Evolutionary conservation across 169 alveolate species (phyloP), one percentile per base, ranked within the genome.

Genomic region (Amoebophrya sp.): DNA sequence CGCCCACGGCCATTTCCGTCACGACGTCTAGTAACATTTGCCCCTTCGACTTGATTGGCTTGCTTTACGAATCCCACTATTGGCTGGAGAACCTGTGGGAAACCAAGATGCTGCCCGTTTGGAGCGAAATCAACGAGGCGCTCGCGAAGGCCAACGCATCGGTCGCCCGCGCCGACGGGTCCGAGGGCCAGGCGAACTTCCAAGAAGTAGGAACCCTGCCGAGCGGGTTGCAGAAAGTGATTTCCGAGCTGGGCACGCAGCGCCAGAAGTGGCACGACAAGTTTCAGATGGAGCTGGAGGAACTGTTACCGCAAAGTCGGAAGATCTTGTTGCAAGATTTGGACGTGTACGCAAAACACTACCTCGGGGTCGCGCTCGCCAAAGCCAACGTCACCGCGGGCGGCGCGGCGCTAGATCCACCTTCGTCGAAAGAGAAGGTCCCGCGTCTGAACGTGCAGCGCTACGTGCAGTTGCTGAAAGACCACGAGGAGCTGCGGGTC

Each of bases 191-290:
- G 7, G 83, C 83, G 7, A n/a, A n/a, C 29, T 41, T 41, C 54
- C 54, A 41, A 41, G 54, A 41, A 41, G 54, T 12, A 12, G 83
- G 83, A 7, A n/a, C 35, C 35, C 83, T 66, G 83, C 83, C 83
- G 29, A 12, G 35, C 10, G 83, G 83, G 38, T 25, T 66, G 83
- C 83, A 66, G 83, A 66, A 66, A 25, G 83, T 66, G 38, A n/a
- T 66, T n/a, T 18, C 83, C 29, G 83, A 66, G 35, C 35, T 66
- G 35, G 83, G 83, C 7, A 25, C 18, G 83, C 83, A 66, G 35
- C 29, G 83, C 7, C 83, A 66, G 35, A 66, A 66, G 83, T 66
- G 83, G 83, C 83, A 66, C 83, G 83, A 66, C 83, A 66, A 66
- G 35, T 66, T 66, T 25, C 83, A 66, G 32, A 1, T 25, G 35